A percentile compares a stretch with the other conserved stretches of the same genome.
These are phyloP conservation scores for Gossypioides kirkii DNA, from an alignment of 345 rosid species.

Conservation along the genomic window DNA sequence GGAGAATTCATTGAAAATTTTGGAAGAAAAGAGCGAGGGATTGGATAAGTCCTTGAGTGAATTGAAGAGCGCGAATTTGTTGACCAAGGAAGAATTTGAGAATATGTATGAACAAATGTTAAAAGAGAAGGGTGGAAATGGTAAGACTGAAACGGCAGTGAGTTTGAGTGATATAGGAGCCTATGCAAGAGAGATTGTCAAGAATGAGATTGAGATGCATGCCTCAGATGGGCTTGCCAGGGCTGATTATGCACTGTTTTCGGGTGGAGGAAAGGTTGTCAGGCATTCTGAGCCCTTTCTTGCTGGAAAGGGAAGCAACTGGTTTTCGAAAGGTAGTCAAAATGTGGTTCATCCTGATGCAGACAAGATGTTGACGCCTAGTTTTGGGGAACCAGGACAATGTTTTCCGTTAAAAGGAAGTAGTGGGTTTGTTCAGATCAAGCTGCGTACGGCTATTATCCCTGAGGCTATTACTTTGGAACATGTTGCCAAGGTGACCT, in stretches of 20 bases:
- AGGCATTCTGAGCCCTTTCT: conserved; percentile 67
- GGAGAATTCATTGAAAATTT: conserved; percentile 44
- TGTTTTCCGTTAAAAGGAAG: conserved; percentile 85
- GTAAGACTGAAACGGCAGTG: conserved; percentile 25
- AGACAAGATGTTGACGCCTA: conserved; percentile 71
- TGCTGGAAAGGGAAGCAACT: not conserved
- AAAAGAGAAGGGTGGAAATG: conserved; percentile 39
- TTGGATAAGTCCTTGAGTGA: conserved; percentile 55
- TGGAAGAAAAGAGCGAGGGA: conserved; percentile 42
- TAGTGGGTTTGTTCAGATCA: conserved; percentile 68
- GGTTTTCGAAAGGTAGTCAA: not conserved
- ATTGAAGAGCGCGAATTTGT: conserved; percentile 49
- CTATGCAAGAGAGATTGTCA: conserved; percentile 69
- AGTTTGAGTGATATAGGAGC: conserved; percentile 64
- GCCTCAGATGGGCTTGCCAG: conserved; percentile 89
- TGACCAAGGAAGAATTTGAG: conserved; percentile 61
- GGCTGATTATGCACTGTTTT: conserved; percentile 63
- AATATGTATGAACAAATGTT: conserved; percentile 49
- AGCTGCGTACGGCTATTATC: conserved; percentile 58
- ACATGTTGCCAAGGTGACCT: conserved; percentile 72
- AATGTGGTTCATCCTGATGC: conserved; percentile 28
- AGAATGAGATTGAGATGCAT: conserved; percentile 85
- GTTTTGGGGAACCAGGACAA: conserved; percentile 96
- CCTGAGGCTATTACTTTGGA: conserved; percentile 89
- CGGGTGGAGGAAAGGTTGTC: conserved; percentile 64